Base-by-base conservation (phyloP, 345 rosid genomes). In the Dimocarpus longan region DNA sequence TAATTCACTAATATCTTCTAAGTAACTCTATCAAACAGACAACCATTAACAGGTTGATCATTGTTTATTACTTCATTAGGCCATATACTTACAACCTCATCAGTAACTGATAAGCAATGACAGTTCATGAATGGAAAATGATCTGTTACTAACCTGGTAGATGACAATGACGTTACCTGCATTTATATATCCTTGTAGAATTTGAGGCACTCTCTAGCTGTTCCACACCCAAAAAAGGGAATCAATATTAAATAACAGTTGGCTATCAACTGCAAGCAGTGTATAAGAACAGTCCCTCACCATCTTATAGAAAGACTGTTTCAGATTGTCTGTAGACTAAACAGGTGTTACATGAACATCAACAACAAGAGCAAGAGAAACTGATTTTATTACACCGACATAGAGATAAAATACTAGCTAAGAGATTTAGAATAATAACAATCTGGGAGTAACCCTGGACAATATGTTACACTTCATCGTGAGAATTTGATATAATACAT, bases 391-490 rank as follows among this genome's bases (percentile, higher is more conserved):
- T 59, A 66, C 2, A 78, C 69, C 12, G 12, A 32, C 26, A 16
- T 66, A 1, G 60, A 80, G 37, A 70, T 1, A 57, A 19, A 16
- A 65, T 24, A 37, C 16, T 46, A 73, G n/a, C 64, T 59, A 59
- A 21, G 64, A 60, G 28, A 15, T 54, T 54, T 22, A n/a, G 28
- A 60, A 60, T n/a, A n/a, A 40, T 64, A 9, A 70, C 43, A 43
- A 40, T 66, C 44, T n/a, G 28, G 44, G 73, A 26, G 48, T 48
- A 12, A 11, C 66, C 62, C 68, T 5, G 10, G 12, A 56, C 16
- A 26, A 22, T 66, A 77, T 74, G 69, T 44, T 66, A 83, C 21
- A 59, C 65, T 59, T 65, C 48, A 64, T 46, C 68, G 40, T 26
- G 10, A 70, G 65, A 72, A 66, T 68, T 10, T 70, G 62, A 40